Percentiles rank a stretch among this genome's conserved stretches.
These are phyloP conservation scores for Physcomitrellopsis africana DNA, from an alignment of 225 moss, liverwort and hornwort genomes.

Conservation along the genomic window DNA sequence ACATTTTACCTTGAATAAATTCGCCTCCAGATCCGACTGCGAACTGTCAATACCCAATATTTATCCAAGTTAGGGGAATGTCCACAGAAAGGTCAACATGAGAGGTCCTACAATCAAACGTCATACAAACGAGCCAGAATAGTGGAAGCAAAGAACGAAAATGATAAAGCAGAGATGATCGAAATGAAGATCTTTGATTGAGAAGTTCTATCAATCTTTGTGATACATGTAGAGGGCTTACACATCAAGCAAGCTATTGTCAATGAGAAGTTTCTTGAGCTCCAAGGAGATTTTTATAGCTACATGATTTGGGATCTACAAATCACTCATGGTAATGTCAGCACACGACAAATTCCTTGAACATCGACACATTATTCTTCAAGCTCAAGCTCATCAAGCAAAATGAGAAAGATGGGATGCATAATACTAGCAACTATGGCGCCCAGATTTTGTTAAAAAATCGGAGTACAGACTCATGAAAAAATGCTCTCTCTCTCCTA, in stretches of 20 bases:
- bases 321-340: conserved; percentile 4
- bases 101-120: too few species aligned
- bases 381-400: neutral
- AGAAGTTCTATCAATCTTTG: neutral
- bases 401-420: too few species aligned
- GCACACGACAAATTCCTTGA: conserved; percentile 1
- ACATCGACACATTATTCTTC: neutral
- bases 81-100: too few species aligned
- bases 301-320: conserved; percentile 92
- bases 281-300: conserved; percentile 98
- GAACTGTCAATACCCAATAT: conserved; percentile 58
- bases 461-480: too few species aligned
- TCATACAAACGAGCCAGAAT: too few species aligned
- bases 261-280: conserved; percentile 96
- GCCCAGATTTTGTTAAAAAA: too few species aligned
- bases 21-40: conserved; percentile 93
- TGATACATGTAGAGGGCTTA: conserved; percentile 35
- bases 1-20: conserved; percentile 86
- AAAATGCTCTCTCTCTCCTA: too few species aligned
- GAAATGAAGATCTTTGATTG: neutral
- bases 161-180: neutral
- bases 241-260: conserved; percentile 98
- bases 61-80: neutral
- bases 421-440: too few species aligned
- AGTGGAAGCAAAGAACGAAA: neutral